Percentiles rank a stretch among this genome's conserved stretches.
phyloP scores from a whole-genome alignment of 148 eudicot genomes.

The Camellia japonica region DNA sequence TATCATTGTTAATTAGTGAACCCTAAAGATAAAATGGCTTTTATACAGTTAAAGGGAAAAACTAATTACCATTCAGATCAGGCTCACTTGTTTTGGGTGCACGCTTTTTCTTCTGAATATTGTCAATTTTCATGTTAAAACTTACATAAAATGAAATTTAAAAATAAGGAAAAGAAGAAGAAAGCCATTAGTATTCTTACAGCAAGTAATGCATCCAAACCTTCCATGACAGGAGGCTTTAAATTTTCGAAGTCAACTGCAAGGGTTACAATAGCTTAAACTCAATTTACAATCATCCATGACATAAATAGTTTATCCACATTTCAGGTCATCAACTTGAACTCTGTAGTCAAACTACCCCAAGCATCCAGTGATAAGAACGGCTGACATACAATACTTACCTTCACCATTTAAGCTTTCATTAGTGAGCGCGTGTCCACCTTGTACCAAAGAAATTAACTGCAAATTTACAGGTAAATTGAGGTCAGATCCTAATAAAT shows the following conservation, averaged over 20 bases:
- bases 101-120: constrained; percentile 56
- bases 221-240: constrained; percentile 71
- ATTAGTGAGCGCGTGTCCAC: constrained; percentile 54
- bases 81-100: constrained; percentile 37
- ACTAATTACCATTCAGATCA: constrained; percentile 50
- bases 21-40: background rate
- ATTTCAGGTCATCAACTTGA: background rate
- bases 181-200: constrained; percentile 39
- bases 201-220: constrained; percentile 49
- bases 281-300: background rate
- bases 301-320: background rate
- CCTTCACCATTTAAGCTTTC: constrained; percentile 52
- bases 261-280: background rate
- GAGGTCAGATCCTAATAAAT: constrained; percentile 15
- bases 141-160: background rate
- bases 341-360: background rate
- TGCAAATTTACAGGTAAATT: constrained; percentile 26
- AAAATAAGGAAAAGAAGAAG: background rate
- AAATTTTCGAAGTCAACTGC: constrained; percentile 75
- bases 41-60: background rate
- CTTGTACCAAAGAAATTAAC: constrained; percentile 87
- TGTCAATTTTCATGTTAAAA: constrained; percentile 14
- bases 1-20: constrained; percentile 16
- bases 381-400: constrained; percentile 10
- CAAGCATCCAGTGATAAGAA: background rate